Conservation (phyloP, 176 grass and related monocot species). For the Triticum timopheevii region DNA sequence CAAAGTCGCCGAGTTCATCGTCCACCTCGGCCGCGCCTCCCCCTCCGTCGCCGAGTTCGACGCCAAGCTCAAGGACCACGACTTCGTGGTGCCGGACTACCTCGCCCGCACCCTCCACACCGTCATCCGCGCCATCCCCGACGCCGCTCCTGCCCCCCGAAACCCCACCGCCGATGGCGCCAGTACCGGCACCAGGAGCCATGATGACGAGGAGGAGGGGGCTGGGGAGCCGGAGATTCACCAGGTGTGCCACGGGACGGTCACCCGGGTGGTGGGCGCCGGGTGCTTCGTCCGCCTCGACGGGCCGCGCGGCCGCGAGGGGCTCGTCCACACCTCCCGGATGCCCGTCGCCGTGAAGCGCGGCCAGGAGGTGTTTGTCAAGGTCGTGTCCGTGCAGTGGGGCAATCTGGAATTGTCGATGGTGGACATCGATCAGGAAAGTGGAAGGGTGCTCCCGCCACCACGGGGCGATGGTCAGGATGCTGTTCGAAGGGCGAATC, state of each 20-base stretch:
- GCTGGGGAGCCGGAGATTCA: constrained; percentile 46
- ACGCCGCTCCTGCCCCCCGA: background rate
- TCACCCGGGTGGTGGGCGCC: constrained; percentile 50
- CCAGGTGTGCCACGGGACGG: constrained; percentile 55
- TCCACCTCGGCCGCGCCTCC: constrained; percentile 48
- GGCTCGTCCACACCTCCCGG: constrained; percentile 70
- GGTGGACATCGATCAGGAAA: constrained; percentile 66
- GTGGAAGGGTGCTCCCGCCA: constrained; percentile 53
- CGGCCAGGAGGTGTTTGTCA: constrained; percentile 73
- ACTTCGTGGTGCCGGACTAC: constrained; percentile 42
- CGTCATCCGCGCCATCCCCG: constrained; percentile 59
- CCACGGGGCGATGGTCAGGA: constrained; percentile 15
- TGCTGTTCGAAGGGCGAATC: constrained; percentile 28
- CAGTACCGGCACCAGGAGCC: background rate
- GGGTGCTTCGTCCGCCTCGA: constrained; percentile 70
- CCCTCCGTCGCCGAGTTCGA: constrained; percentile 44
- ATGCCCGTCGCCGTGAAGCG: constrained; percentile 48
- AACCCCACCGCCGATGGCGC: background rate
- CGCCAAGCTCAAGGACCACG: constrained; percentile 33
- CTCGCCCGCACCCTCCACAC: constrained; percentile 53
- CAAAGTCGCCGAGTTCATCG: constrained; percentile 55
- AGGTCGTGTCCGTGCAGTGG: constrained; percentile 55
- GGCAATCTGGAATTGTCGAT: constrained; percentile 60
- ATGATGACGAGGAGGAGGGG: background rate
- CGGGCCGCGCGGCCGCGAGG: constrained; percentile 54